Base-by-base conservation (phyloP, 331 rosid genomes). In the Malus hybrid region DNA sequence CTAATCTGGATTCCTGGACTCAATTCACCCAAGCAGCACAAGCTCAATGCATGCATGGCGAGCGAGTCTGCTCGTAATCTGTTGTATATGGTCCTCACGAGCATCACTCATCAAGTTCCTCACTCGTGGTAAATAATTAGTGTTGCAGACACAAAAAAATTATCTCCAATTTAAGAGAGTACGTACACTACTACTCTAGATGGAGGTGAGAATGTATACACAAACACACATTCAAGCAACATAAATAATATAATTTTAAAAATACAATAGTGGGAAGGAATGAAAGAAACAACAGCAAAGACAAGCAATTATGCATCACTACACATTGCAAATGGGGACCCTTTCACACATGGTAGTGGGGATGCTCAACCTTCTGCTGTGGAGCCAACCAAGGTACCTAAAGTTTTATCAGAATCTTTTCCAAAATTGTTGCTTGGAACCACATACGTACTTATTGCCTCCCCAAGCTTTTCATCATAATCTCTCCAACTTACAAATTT, bases 281-380 rank as follows among this genome's bases (percentile, higher is more conserved):
- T 77, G 81, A 77, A 89, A 87, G 85, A 86, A 87, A 86, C 88
- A 87, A 88, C 60, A 88, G 75, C 89, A 88, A 86, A 88, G 91
- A 93, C 88, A 88, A 84, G 80, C 79, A 88, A 79, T 70, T 61
- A 77, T 72, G 71, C 74, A 87, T 77, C 83, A 85, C 61, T 89
- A 84, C 86, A 86, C 88, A 87, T 68, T 80, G 77, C 77, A 66
- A 81, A 78, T 82, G 88, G 94, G 97, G 97, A 93, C 87, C 97
- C 68, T 78, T 87, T 60, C 58, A 91, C 97, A 91, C 98, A 93
- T 91, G 97, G 89, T 5, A 82, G 86, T 82, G 86, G 91, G 90
- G 79, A 12, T 77, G 80, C 82, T 66, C 76, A 48, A 74, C 72
- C 75, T 87, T 88, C 83, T 64, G 84, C 84, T 77, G 89, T 85